Conservation (phyloP, 306 rosid genomes). For the Luffa acutangula region DNA sequence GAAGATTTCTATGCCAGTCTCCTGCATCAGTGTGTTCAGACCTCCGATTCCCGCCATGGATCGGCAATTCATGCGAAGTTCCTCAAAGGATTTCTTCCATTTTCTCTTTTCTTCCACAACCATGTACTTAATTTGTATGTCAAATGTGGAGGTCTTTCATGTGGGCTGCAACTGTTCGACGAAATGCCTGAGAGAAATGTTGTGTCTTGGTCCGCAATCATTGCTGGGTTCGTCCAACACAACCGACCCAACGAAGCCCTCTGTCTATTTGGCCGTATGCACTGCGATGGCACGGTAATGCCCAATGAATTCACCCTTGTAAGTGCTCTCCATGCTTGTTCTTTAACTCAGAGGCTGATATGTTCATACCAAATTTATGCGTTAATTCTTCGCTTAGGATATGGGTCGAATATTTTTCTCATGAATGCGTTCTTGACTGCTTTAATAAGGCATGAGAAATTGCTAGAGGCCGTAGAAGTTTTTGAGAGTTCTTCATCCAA, state of each 20-base stretch:
- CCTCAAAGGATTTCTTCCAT: conserved; percentile 36
- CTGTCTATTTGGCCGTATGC: conserved; percentile 47
- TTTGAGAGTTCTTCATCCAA: conserved; percentile 29
- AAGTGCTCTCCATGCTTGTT: conserved; percentile 65
- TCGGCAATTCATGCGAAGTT: conserved; percentile 49
- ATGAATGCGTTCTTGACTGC: conserved; percentile 43
- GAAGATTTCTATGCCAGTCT: conserved; percentile 30
- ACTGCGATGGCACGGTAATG: conserved; percentile 30
- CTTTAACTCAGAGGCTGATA: conserved; percentile 23
- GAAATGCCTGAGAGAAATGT: conserved; percentile 62
- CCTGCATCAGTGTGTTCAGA: conserved; percentile 25
- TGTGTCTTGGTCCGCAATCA: conserved; percentile 62
- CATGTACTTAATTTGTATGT: conserved; percentile 49
- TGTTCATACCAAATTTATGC: conserved; percentile 44
- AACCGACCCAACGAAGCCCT: conserved; percentile 31
- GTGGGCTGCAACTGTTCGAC: conserved; percentile 55
- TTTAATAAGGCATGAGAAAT: conserved; percentile 42
- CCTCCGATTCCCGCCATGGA: conserved; percentile 31
- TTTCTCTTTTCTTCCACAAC: conserved; percentile 42
- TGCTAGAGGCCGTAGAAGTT: conserved; percentile 35
- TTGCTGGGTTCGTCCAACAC: conserved; percentile 45
- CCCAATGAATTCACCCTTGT: conserved; percentile 72
- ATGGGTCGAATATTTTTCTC: conserved; percentile 41
- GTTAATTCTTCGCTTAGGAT: conserved; percentile 42
- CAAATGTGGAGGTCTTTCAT: conserved; percentile 31